Evolutionary conservation across 1,139 yeast genomes (phyloP).

Genomic region (Candida sp.): DNA sequence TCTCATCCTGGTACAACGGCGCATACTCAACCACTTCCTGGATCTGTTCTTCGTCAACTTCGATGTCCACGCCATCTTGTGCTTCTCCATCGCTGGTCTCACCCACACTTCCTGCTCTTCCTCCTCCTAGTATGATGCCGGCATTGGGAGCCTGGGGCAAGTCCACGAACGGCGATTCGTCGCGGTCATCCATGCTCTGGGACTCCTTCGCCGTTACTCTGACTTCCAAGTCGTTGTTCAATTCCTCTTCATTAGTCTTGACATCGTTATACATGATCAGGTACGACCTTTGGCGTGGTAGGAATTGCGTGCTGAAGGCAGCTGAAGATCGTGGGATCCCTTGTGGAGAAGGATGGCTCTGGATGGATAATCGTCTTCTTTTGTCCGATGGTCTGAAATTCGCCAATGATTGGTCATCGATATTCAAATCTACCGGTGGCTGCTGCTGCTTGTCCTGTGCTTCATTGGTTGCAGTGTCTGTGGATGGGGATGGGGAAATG

Average conservation of each 20-base stretch:
- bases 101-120: not conserved
- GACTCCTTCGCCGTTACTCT: conserved; percentile 18
- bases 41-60: conserved; percentile 7
- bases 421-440: conserved; percentile 1
- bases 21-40: conserved; percentile 33
- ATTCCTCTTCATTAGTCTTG: conserved; percentile 28
- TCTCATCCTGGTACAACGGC: conserved; percentile 37
- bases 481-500: not conserved
- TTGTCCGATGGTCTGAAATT: conserved; percentile 30
- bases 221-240: conserved; percentile 32
- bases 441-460: conserved; percentile 1
- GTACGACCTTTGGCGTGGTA: conserved; percentile 23
- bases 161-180: conserved; percentile 10
- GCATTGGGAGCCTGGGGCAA: conserved; percentile 3
- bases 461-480: not conserved
- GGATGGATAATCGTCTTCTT: conserved; percentile 33
- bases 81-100: not conserved
- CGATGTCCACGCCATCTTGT: not conserved
- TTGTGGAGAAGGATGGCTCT: conserved; percentile 22
- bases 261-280: conserved; percentile 27
- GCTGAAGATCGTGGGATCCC: conserved; percentile 34
- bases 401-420: conserved; percentile 19
- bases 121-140: conserved; percentile 1
- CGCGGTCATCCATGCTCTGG: conserved; percentile 4
- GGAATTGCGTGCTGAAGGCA: conserved; percentile 12